Conservation (phyloP, 768 basidiomycete species). For the Heimioporus sp. region DNA sequence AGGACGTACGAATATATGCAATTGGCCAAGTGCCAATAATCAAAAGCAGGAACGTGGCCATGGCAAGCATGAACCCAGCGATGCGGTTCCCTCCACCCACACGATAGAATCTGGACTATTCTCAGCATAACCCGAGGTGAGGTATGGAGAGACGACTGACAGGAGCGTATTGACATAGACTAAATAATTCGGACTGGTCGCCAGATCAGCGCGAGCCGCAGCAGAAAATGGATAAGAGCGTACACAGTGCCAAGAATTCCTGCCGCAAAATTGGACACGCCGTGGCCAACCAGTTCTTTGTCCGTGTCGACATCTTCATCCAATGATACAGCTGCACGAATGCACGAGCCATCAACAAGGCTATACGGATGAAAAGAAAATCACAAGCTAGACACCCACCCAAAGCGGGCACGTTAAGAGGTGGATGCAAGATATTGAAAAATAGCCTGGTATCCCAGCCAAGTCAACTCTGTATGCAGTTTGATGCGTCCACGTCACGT, state of each 20-base stretch:
- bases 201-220: background rate
- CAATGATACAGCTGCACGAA: conserved; percentile 71
- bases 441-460: conserved; percentile 53
- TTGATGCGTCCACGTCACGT: conserved; percentile 29
- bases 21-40: conserved; percentile 87
- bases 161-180: conserved; percentile 86
- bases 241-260: conserved; percentile 82
- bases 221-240: conserved; percentile 22
- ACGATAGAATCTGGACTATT: conserved; percentile 69
- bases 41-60: conserved; percentile 68
- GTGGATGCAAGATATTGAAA: conserved; percentile 83
- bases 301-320: conserved; percentile 89
- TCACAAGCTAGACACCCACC: conserved; percentile 39
- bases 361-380: background rate
- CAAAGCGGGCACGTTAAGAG: conserved; percentile 86
- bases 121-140: background rate
- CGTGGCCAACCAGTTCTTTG: conserved; percentile 89
- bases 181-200: conserved; percentile 72
- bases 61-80: conserved; percentile 82
- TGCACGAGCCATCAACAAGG: background rate
- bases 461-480: conserved; percentile 16
- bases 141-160: conserved; percentile 35
- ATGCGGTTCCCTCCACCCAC: conserved; percentile 86
- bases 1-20: conserved; percentile 79
- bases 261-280: conserved; percentile 84